Evolutionary conservation across 2,329 filamentous ascomycete species (phyloP), one percentile per base, ranked within the genome.

Genomic region (Penicillium sp.): DNA sequence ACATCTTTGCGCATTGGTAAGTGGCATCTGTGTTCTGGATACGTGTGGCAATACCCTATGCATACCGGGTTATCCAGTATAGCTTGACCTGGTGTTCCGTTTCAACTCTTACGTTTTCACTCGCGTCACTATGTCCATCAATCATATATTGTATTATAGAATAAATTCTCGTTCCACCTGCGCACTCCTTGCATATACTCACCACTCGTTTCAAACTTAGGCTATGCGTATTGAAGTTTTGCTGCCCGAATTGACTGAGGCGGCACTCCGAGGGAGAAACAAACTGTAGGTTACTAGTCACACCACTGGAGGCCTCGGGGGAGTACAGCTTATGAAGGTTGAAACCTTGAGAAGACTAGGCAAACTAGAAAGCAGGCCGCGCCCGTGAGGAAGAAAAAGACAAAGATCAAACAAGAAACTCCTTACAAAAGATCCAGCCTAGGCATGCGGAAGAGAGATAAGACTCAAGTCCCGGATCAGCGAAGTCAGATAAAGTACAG

Each of bases 401-500:
- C 31, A 40, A 45, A 43, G 18, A 49, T 13, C 24, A 39, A 50
- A 50, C 18, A 54, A 52, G 32, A 54, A 54, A 54, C 34, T 45
- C 47, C 47, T 50, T 54, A 34, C 40, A 50, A 27, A 27, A 45
- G 32, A 50, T 45, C 52, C 47, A 44, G 32, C 42, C 32, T 40
- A 45, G 39, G 49, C 22, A 50, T 24, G 47, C 24, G 24, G 49
- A 51, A 44, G 52, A 47, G 45, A 52, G 52, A 42, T 43, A 29
- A 49, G 49, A 51, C 53, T 43, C 34, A 44, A 46, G 53, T 56
- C 53, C 43, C 52, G 46, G 55, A 47, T 52, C 47, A 51, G 51
- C 49, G 50, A 64, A 57, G 58, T 55, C 60, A 59, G 57, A 63
- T 64, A 64, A 63, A 64, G 58, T 66, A 65, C 64, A 65, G 61